phyloP scores from a whole-genome alignment of 352 stramenopile genomes.

The Phytophthora vignae region DNA sequence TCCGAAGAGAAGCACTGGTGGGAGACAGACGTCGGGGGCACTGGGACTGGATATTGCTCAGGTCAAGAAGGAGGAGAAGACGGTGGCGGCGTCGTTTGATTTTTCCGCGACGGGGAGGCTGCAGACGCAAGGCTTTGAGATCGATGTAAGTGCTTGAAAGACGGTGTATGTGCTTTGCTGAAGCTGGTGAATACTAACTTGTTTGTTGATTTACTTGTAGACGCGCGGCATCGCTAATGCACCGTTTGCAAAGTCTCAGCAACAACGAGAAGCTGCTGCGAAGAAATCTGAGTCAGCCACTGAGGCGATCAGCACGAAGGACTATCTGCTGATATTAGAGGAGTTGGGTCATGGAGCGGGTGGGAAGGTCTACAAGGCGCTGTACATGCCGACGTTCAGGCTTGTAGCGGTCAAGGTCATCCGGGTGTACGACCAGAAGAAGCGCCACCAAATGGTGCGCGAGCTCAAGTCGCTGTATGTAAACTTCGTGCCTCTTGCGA shows the following conservation, averaged over 20 bases:
- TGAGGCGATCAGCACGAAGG: constrained; percentile 54
- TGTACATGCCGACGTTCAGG: constrained; percentile 91
- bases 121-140: constrained; percentile 88
- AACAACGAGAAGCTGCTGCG: constrained; percentile 7
- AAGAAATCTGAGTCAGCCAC: constrained; percentile 24
- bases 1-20: constrained; percentile 23
- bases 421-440: constrained; percentile 88
- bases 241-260: constrained; percentile 52
- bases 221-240: constrained; percentile 77
- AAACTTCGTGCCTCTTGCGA: constrained; percentile 79
- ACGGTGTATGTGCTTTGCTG: not conserved
- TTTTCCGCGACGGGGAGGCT: constrained; percentile 79
- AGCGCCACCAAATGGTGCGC: constrained; percentile 89
- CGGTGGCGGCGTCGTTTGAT: constrained; percentile 77
- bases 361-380: constrained; percentile 90
- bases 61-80: constrained; percentile 67
- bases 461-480: constrained; percentile 88
- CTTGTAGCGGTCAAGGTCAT: constrained; percentile 93
- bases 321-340: constrained; percentile 74
- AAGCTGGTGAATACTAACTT: not conserved
- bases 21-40: constrained; percentile 49
- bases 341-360: constrained; percentile 86
- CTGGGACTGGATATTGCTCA: constrained; percentile 75
- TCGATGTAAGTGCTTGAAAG: constrained; percentile 61
- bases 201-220: constrained; percentile 37